Evolutionary conservation across 495 filamentous ascomycete genomes (phyloP), one percentile per base, ranked within the genome.

Genomic region (Penicillium salamii): DNA sequence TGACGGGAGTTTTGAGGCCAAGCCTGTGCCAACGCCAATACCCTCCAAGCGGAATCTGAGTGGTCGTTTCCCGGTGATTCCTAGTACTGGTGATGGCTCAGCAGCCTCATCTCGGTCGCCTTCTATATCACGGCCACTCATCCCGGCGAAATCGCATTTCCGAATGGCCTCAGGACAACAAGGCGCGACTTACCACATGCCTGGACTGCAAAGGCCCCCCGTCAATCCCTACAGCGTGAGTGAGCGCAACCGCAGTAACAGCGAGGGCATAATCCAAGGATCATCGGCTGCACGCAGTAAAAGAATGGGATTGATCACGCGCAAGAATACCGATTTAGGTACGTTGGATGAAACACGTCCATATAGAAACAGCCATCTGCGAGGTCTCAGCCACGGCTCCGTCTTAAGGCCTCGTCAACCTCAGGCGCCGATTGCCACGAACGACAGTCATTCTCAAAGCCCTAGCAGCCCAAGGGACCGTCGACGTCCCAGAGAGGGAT

Each of bases 211-310:
- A 37, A 74, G 87, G 46, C 89, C 90, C 3, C 81, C 80, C 13
- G 72, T 88, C 23, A 78, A 83, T 59, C 88, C 89, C 28, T 69
- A 90, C 28, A 15, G 60, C 21, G 77, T 79, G 8, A 92, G 86
- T 59, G 92, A 97, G 59, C 81, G 91, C 19, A 82, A 89, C 36
- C 83, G 92, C 36, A 96, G 90, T 55, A 93, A 96, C 54, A 95
- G 90, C 49, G 92, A 97, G 63, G 90, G 87, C 18, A 76, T 89
- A 13, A 77, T 89, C 28, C 78, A 83, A 34, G 78, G 77, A 17
- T 78, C 82, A 11, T 62, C 70, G 42, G 65, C 74, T 8, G 72
- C 76, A 71, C 87, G 70, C 50, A 77, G 62, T 46, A 84, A 86
- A 56, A 82, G 92, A 5, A 95, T 96, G 89, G 91, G 91, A 5